phyloP scores from a whole-genome alignment of 768 basidiomycete genomes.

The Amanita pseudoporphyria region DNA sequence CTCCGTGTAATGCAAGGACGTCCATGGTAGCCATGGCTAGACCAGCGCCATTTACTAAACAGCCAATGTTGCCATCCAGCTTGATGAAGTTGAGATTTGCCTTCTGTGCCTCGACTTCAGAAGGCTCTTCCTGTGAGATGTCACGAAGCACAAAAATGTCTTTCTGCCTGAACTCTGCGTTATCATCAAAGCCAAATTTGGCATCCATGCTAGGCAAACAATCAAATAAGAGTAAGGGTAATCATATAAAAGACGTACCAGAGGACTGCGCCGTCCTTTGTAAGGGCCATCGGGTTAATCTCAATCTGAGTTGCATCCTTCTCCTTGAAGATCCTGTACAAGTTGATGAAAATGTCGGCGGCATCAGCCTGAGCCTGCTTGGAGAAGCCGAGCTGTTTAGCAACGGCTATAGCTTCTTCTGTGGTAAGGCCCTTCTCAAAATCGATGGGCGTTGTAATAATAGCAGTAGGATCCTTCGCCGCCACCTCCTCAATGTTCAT shows the following conservation, averaged over 20 bases:
- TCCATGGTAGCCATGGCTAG: constrained; percentile 99
- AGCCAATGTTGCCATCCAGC: constrained; percentile 94
- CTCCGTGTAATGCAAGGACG: constrained; percentile 93
- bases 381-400: constrained; percentile 88
- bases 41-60: constrained; percentile 97
- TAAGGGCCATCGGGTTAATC: constrained; percentile 96
- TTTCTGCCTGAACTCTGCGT: constrained; percentile 94
- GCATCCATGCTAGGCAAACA: constrained; percentile 84
- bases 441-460: constrained; percentile 90
- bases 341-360: constrained; percentile 85
- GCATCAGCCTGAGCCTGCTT: constrained; percentile 70
- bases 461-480: constrained; percentile 86
- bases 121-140: constrained; percentile 90
- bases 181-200: constrained; percentile 99
- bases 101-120: constrained; percentile 96
- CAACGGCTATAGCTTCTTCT: constrained; percentile 62
- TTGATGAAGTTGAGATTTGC: constrained; percentile 98
- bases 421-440: constrained; percentile 75
- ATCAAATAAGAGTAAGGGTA: constrained; percentile 2
- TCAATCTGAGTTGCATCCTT: constrained; percentile 99
- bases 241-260: constrained; percentile 53
- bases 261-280: constrained; percentile 83
- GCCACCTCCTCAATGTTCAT: constrained; percentile 99
- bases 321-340: constrained; percentile 96
- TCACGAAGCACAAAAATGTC: constrained; percentile 88